Base-by-base conservation (phyloP, 2,329 filamentous ascomycete genomes). In the Aspergillus sp. region DNA sequence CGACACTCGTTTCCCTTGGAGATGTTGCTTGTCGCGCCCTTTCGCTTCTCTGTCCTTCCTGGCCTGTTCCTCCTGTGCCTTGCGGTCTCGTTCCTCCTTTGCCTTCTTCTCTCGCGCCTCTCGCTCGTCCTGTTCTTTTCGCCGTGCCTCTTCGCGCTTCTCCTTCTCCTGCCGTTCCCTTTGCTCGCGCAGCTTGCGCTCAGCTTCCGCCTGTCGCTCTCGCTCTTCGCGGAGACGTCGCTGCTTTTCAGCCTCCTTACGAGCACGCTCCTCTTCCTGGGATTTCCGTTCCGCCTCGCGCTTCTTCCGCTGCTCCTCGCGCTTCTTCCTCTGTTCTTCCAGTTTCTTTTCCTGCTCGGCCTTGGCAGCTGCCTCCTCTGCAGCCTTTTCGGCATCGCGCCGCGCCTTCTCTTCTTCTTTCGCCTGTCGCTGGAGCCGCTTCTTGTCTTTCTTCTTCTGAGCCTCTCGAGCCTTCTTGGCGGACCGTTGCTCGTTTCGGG, bases 401-500 rank as follows among this genome's bases (percentile, higher is more conserved):
- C 76, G 80, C 20, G 86, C 82, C 60, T 85, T 88, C 54, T 95
- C 88, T 55, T 95, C 89, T n/a, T 89, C 85, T 44, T 83, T 78
- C 2, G 79, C 80, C 55, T 86, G 80, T 61, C 89, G 93, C 65
- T 93, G 89, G 52, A 86, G 78, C 14, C 80, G 80, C 42, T 88
- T 86, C 67, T 89, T 94, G 52, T 94, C 88, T 61, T 94, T 96
- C 56, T 84, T 85, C 69, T 91, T 93, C 58, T 93, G 84, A 11
- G 91, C 88, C 52, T 94, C 89, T 53, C 86, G 86, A 29, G 86
- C 83, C 60, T 89, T 94, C 66, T 95, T 95, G 13, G 84, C 86
- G 56, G 91, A 88, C 41, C 82, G 81, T 57, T 89, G 75, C 32
- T 79, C 75, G 40, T 83, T 79, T 30, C 80, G 75, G 34, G 78